These are phyloP conservation scores for Puccinia novopanici DNA, from an alignment of 1,284 basidiomycete species.

Conservation along the genomic window DNA sequence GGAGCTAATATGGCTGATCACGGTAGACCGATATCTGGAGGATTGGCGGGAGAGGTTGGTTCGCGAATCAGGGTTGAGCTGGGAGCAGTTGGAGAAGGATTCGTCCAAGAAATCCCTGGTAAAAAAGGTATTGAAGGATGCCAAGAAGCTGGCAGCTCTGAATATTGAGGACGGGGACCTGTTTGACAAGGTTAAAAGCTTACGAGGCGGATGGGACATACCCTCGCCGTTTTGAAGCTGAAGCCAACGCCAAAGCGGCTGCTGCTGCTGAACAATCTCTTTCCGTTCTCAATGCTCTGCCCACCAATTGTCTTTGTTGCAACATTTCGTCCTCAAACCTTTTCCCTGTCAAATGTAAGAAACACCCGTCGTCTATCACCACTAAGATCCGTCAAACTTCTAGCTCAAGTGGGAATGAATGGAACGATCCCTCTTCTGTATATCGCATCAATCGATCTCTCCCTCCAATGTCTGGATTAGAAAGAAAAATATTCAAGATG, in stretches of 20 bases:
- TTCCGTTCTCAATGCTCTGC: background rate
- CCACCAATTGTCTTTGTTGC: background rate
- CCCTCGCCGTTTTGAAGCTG: background rate
- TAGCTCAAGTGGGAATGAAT: background rate
- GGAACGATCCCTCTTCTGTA: background rate
- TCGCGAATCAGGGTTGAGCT: background rate
- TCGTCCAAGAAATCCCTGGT: background rate
- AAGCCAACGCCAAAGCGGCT: too few relatives aligned
- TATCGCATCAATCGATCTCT: background rate
- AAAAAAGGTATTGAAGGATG: constrained; percentile 17
- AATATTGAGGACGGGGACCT: constrained; percentile 32
- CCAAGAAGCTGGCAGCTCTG: constrained; percentile 13
- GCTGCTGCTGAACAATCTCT: background rate
- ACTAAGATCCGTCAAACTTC: background rate
- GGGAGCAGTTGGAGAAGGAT: background rate
- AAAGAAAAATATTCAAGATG: too few relatives aligned
- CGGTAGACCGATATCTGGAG: constrained; percentile 12
- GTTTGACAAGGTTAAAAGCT: constrained; percentile 21
- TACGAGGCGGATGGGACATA: background rate
- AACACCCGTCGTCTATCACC: background rate
- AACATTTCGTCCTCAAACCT: background rate
- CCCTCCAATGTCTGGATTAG: background rate
- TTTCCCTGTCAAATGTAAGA: background rate
- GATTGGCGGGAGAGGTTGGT: constrained; percentile 11
- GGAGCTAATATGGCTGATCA: constrained; percentile 37